These are phyloP conservation scores for Diphasiastrum complanatum DNA, from an alignment of 83 land plant species.

Conservation along the genomic window DNA sequence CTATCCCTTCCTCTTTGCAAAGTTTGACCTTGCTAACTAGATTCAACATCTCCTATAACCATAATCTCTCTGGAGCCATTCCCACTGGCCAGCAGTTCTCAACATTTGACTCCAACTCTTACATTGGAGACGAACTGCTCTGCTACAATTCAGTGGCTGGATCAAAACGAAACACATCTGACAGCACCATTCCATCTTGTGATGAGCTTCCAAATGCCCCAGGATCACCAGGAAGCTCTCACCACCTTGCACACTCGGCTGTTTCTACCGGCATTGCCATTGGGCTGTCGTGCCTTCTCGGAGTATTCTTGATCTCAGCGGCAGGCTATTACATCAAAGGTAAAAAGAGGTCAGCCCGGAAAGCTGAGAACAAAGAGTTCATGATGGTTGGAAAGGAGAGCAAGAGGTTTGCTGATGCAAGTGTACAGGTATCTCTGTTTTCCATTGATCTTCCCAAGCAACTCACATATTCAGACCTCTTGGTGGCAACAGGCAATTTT, in stretches of 20 bases:
- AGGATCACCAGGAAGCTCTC: neutral
- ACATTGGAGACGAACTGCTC: slow-evolving; percentile 2
- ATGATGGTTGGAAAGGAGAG: slow-evolving; percentile 12
- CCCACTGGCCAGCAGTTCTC: slow-evolving; percentile 11
- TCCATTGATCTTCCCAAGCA: slow-evolving; percentile 12
- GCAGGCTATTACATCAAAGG: slow-evolving; percentile 6
- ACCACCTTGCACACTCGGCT: neutral
- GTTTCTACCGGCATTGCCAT: slow-evolving; percentile 5
- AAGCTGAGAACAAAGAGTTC: slow-evolving; percentile 4
- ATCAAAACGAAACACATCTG: neutral
- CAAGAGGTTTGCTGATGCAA: neutral
- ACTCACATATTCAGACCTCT: slow-evolving; percentile 12
- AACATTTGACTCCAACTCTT: slow-evolving; percentile 1
- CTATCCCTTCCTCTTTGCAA: slow-evolving; percentile 1
- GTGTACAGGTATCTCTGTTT: slow-evolving; percentile 15
- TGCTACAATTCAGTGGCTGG: neutral
- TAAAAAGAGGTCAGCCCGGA: neutral
- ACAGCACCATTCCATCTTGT: neutral
- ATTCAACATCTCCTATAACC: slow-evolving; percentile 14
- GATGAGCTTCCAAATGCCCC: neutral
- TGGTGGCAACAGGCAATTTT: slow-evolving; percentile 5
- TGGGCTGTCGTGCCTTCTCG: slow-evolving; percentile 5
- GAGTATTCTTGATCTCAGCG: neutral
- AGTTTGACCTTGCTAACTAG: slow-evolving; percentile 2
- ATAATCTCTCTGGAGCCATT: neutral